Conservation (phyloP, 2,329 filamentous ascomycete genomes). For the Colletotrichum filicis region DNA sequence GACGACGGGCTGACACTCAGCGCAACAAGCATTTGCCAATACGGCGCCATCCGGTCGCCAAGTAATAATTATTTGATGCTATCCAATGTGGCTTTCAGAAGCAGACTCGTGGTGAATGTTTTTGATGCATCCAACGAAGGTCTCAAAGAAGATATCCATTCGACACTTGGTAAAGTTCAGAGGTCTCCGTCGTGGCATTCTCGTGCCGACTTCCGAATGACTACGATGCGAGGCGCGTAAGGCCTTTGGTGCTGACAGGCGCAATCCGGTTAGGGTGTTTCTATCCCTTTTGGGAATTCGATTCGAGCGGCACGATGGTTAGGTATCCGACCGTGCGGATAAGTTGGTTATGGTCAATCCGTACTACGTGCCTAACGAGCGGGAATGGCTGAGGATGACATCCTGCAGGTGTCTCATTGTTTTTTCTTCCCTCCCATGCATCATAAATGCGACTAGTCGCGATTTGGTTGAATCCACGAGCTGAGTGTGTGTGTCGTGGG, state of each 20-base stretch:
- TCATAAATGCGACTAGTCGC: neutral
- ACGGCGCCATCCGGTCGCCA: neutral
- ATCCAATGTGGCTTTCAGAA: neutral
- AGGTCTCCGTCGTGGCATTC: neutral
- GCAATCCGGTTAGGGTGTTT: slow-evolving; percentile 1
- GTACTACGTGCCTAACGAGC: neutral
- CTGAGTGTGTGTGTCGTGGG: neutral
- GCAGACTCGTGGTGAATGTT: neutral
- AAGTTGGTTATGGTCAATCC: neutral
- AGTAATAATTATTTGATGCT: neutral
- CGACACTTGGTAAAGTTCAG: neutral
- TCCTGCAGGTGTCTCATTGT: neutral
- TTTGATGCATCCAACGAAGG: neutral
- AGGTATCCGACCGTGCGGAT: neutral
- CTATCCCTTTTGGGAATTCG: slow-evolving; percentile 33
- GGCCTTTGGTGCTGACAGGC: neutral
- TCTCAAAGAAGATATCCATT: neutral
- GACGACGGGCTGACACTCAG: neutral
- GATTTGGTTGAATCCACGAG: neutral
- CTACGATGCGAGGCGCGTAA: neutral
- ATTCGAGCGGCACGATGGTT: slow-evolving; percentile 39
- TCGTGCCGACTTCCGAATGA: slow-evolving; percentile 19
- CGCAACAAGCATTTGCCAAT: neutral
- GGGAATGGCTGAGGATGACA: neutral
- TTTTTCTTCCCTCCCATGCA: neutral